These are phyloP conservation scores for Hygrophila difformis DNA, from an alignment of 257 asterid species.

Conservation along the genomic window DNA sequence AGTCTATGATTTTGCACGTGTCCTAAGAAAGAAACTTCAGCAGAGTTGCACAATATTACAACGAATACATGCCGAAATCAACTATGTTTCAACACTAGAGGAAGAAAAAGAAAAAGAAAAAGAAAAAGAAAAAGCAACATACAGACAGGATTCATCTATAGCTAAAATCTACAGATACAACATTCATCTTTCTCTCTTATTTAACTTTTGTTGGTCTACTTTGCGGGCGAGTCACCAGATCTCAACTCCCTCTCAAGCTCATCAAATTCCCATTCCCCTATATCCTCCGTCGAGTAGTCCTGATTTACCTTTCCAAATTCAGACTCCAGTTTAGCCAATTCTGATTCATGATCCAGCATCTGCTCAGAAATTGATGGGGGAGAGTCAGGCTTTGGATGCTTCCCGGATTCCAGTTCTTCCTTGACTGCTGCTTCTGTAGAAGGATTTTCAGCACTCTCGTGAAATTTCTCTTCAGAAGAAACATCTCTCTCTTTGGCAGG, in stretches of 20 bases:
- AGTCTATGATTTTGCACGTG: too few relatives aligned
- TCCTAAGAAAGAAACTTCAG: too few relatives aligned
- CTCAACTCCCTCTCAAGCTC: slow-evolving; percentile 82
- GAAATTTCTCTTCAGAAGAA: slow-evolving; percentile 29
- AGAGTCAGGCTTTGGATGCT: slow-evolving; percentile 19
- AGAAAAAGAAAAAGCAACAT: too few relatives aligned
- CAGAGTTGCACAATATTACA: too few relatives aligned
- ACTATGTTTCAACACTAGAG: too few relatives aligned
- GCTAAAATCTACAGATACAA: too few relatives aligned
- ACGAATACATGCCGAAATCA: too few relatives aligned
- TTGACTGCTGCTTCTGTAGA: slow-evolving; percentile 17
- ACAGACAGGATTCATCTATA: too few relatives aligned
- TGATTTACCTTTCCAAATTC: slow-evolving; percentile 70
- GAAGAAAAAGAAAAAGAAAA: too few relatives aligned
- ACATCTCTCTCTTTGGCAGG: slow-evolving; percentile 39
- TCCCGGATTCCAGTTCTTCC: slow-evolving; percentile 24
- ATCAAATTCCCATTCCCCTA: slow-evolving; percentile 91
- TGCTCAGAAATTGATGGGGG: slow-evolving; percentile 32
- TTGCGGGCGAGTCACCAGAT: slow-evolving; percentile 37
- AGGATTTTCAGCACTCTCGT: slow-evolving; percentile 28
- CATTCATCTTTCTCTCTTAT: too few relatives aligned
- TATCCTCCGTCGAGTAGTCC: slow-evolving; percentile 66
- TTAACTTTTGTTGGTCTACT: slow-evolving; percentile 28
- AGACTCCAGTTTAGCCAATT: slow-evolving; percentile 77
- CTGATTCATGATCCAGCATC: slow-evolving; percentile 57